Evolutionary conservation across 257 asterid genomes (phyloP).

Genomic region (Petrea volubilis): DNA sequence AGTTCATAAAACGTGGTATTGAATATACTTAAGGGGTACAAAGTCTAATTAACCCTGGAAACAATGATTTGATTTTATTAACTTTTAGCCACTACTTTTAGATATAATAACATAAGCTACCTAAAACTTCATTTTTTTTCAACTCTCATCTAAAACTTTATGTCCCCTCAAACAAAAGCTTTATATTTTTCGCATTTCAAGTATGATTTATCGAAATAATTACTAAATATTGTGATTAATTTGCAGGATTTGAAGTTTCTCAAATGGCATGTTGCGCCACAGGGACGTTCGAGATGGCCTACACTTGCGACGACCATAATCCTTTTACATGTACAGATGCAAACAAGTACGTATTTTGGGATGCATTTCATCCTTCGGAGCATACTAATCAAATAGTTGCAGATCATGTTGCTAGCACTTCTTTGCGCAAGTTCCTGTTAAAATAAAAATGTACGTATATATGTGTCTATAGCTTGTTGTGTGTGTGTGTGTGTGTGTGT

Average conservation of each 20-base stretch:
- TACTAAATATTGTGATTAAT: neutral
- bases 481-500: neutral
- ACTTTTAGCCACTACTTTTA: too few relatives aligned
- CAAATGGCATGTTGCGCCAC: conserved; percentile 78
- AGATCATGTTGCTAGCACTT: conserved; percentile 46
- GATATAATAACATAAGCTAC: too few relatives aligned
- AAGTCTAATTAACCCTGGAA: too few relatives aligned
- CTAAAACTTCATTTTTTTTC: too few relatives aligned
- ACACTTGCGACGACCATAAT: conserved; percentile 48
- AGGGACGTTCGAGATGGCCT: conserved; percentile 85
- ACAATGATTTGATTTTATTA: too few relatives aligned
- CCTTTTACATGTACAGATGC: conserved; percentile 72
- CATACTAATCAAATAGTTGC: conserved; percentile 58
- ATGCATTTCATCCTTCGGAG: conserved; percentile 85
- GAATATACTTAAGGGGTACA: too few relatives aligned
- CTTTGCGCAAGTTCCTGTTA: conserved; percentile 34
- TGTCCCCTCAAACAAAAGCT: too few relatives aligned
- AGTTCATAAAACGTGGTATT: too few relatives aligned
- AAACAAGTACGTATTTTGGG: conserved; percentile 81
- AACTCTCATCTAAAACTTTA: too few relatives aligned
- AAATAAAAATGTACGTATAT: neutral
- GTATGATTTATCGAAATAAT: neutral
- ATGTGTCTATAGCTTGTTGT: neutral
- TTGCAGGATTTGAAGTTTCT: conserved; percentile 61
- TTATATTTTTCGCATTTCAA: neutral